Conservation (phyloP, 768 basidiomycete species). For the Exsudoporus frostii region DNA sequence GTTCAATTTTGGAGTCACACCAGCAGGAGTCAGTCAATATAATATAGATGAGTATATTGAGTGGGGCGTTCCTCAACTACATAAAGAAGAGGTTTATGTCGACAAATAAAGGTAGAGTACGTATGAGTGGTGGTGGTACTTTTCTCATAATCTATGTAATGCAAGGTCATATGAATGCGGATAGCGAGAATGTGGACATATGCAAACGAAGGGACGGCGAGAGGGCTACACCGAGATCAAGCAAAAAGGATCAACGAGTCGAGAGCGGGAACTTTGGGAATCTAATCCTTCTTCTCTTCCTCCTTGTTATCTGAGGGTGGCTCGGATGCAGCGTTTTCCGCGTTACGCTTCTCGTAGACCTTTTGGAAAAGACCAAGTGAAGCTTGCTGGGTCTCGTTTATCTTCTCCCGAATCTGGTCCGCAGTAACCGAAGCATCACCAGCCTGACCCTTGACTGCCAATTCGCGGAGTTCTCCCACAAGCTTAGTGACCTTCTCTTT, state of each 20-base stretch:
- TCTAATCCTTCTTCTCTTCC: constrained; percentile 87
- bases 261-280: background rate
- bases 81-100: constrained; percentile 8
- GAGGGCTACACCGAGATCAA: constrained; percentile 8
- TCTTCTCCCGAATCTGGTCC: constrained; percentile 88
- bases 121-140: constrained; percentile 26
- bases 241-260: constrained; percentile 1
- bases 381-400: constrained; percentile 90
- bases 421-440: constrained; percentile 79
- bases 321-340: constrained; percentile 57
- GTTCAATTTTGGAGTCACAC: too few relatives aligned
- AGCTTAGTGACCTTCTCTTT: constrained; percentile 92
- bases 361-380: constrained; percentile 97
- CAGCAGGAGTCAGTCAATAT: background rate
- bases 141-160: constrained; percentile 31
- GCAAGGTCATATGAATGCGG: constrained; percentile 9
- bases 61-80: constrained; percentile 22
- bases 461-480: constrained; percentile 80
- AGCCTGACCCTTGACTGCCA: constrained; percentile 86
- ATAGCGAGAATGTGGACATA: background rate
- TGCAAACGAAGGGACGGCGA: constrained; percentile 30
- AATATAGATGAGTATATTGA: constrained; percentile 15
- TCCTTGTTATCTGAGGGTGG: constrained; percentile 44
- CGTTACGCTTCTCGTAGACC: constrained; percentile 90
- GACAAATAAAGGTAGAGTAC: constrained; percentile 22